Percentiles rank a stretch among this genome's conserved stretches.
These are phyloP conservation scores for Bruguiera parviflora DNA, from an alignment of 345 rosid species.

Conservation along the genomic window DNA sequence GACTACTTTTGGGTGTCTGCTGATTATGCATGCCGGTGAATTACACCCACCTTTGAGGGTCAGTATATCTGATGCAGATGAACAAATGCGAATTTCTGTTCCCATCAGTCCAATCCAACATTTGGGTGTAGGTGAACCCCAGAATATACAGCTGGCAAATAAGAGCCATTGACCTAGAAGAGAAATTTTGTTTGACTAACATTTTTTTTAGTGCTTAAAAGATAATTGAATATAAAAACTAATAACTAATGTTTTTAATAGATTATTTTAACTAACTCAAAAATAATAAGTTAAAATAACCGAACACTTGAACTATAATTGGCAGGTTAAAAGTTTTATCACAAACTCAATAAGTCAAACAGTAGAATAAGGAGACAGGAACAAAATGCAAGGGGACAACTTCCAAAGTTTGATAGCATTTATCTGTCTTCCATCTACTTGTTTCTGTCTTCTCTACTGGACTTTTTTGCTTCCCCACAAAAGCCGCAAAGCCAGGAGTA, in stretches of 20 bases:
- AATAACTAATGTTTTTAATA: no score
- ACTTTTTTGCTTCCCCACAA: conserved; percentile 13
- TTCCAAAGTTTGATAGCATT: conserved; percentile 25
- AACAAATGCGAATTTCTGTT: conserved; percentile 20
- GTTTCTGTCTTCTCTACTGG: conserved; percentile 32
- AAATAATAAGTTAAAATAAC: no score
- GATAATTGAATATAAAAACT: no score
- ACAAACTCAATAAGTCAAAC: conserved; percentile 23
- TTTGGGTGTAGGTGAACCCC: conserved; percentile 6
- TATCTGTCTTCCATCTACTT: conserved; percentile 21
- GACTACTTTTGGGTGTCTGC: no score
- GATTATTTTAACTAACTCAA: no score
- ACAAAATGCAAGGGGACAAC: conserved; percentile 44
- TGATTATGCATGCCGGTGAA: not conserved
- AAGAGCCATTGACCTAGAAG: conserved; percentile 15
- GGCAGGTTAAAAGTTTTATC: conserved; percentile 13
- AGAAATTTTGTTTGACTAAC: not conserved
- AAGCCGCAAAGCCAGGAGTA: conserved; percentile 12
- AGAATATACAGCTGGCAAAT: conserved; percentile 21
- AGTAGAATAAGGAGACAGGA: conserved; percentile 47
- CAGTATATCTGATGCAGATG: not conserved
- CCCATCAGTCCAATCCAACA: conserved; percentile 18
- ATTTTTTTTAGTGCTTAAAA: no score
- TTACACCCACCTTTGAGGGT: not conserved
- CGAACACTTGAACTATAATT: no score